These are phyloP conservation scores for Oldenlandia corymbosa DNA, from an alignment of 257 asterid species.

Conservation along the genomic window DNA sequence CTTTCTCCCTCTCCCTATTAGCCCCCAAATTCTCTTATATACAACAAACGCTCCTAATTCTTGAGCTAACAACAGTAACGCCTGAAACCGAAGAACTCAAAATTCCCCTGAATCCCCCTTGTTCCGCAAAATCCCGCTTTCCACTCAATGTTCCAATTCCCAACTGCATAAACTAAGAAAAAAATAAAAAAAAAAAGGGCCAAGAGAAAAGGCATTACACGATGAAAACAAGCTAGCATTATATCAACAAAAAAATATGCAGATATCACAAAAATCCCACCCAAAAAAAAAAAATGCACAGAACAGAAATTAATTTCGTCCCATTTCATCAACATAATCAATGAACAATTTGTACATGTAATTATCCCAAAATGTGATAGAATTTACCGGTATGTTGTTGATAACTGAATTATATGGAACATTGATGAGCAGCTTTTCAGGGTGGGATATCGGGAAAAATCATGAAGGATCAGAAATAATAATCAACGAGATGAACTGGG, in stretches of 20 bases:
- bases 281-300: neutral
- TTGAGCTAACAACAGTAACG: constrained; percentile 2
- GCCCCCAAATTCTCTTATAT: neutral
- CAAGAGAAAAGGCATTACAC: neutral
- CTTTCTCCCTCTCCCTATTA: neutral
- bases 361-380: no score
- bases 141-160: constrained; percentile 2
- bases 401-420: neutral
- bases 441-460: neutral
- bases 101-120: neutral
- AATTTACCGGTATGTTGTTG: neutral
- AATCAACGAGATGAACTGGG: constrained; percentile 5
- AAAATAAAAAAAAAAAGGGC: neutral
- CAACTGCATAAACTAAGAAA: neutral
- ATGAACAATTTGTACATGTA: neutral
- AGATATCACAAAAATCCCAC: neutral
- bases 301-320: neutral
- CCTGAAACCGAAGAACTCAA: neutral
- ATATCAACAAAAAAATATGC: neutral
- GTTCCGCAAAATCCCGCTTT: neutral
- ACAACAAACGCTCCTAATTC: neutral
- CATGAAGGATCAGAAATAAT: neutral
- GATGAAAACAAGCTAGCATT: neutral
- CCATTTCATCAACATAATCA: neutral
- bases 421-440: constrained; percentile 11